Evolutionary conservation across 1,284 basidiomycete genomes (phyloP), one percentile per base, ranked within the genome.

Genomic region (Malassezia nana): DNA sequence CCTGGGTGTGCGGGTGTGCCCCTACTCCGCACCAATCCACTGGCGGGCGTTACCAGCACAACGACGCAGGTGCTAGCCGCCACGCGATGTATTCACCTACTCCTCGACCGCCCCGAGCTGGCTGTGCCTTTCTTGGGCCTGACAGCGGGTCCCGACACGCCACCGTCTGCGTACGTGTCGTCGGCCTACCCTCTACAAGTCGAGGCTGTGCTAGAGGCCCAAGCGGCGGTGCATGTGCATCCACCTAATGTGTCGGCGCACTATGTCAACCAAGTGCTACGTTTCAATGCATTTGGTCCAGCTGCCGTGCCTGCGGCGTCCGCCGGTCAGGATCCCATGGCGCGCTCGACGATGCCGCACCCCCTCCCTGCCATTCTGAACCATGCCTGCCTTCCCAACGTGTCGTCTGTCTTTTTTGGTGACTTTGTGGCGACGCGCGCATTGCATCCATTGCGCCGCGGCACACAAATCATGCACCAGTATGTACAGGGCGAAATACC

Each of bases 211-310:
- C 24, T 18, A 13, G 38, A 41, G 10, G 51, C 24, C 16, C 8
- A 25, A 20, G 16, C 26, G 15, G 28, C 33, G 6, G 25, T 33
- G 28, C 24, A 26, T 12, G 9, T 47, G 6, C 29, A 13, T n/a
- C 5, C 38, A 2, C 22, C 32, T 13, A 15, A 24, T 15, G 55
- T 51, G 7, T 26, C 28, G 20, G 53, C 71, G 28, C 60, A 58
- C 35, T 74, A 74, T 52, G 60, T 72, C 20, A 69, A 74, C 46
- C 67, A 69, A 9, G 71, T 74, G 10, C 59, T 74, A 9, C 65
- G 69, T 13, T 69, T 71, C 61, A 74, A 74, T 50, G 71, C 71
- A 8, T 74, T 74, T 43, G 71, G 71, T 0, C 71, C 71, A 2
- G 66, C 61, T 7, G 57, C 63, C 29, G 61, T 56, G 30, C 67